A percentile compares a stretch with the other conserved stretches of the same genome.
Conservation (phyloP, 192 early-diverging fungal species). For the Podila minutissima region DNA sequence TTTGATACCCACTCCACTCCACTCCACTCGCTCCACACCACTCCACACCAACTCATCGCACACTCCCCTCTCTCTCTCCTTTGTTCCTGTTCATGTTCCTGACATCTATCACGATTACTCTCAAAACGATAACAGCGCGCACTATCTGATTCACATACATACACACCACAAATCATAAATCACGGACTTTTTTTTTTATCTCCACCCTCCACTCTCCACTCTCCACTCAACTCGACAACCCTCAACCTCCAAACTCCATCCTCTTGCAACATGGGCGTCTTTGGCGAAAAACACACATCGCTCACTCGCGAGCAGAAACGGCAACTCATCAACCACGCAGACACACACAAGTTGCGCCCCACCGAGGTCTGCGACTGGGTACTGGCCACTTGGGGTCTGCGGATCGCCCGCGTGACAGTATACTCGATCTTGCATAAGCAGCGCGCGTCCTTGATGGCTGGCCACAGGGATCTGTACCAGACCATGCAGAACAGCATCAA, state of each 20-base stretch:
- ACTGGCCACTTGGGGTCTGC: constrained; percentile 42
- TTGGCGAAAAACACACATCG: constrained; percentile 50
- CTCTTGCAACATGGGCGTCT: constrained; percentile 39
- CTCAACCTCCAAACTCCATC: not conserved
- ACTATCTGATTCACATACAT: too few species aligned
- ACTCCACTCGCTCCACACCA: not conserved
- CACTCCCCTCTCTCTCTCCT: not conserved
- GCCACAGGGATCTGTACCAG: constrained; percentile 45
- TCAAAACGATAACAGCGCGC: too few species aligned
- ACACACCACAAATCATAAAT: not conserved
- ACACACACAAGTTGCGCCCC: constrained; percentile 49
- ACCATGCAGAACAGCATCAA: constrained; percentile 34
- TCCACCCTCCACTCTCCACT: not conserved
- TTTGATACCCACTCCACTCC: not conserved
- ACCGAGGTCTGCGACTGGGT: constrained; percentile 53
- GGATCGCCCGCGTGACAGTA: constrained; percentile 47
- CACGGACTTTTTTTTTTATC: not conserved
- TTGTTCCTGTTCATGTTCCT: not conserved
- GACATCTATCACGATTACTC: not conserved
- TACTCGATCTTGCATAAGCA: constrained; percentile 52
- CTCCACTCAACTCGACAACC: not conserved
- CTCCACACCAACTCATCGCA: too few species aligned
- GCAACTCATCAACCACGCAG: constrained; percentile 49
- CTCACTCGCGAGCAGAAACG: constrained; percentile 51
- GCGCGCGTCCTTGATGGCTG: constrained; percentile 52